Base-by-base conservation (phyloP, 2,329 filamentous ascomycete species). In the Diaporthe caulivora region DNA sequence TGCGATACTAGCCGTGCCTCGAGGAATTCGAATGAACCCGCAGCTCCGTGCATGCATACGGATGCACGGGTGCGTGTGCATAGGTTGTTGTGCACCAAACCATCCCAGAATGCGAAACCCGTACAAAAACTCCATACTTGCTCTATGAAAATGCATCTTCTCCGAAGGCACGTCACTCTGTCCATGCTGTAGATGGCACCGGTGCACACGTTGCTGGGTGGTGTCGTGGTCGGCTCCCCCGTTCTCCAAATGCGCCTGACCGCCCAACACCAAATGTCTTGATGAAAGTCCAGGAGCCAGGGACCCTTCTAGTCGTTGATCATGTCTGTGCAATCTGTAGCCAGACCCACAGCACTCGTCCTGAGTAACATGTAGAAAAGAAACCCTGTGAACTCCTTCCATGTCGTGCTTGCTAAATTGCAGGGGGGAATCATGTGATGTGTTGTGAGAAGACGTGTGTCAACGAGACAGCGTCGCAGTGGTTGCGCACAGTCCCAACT, bases 61-160 rank as follows among this genome's bases (percentile, higher is more conserved):
- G 24, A 29, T 13, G 37, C 57, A 44, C 42, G 60, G 24, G 21
- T 51, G 26, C 37, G 44, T 40, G 29, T 37, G 24, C 55, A 34
- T 47, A 44, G 10, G 37, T 40, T 69, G 70, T 70, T 60, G 26
- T 74, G 62, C 72, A 58, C 62, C 70, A 55, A 49, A 40, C 54
- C 65, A 72, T 67, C 70, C 64, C 40, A 54, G 44, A 58, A 70
- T 74, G 73, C 73, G 70, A 65, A 72, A 64, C 51, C 70, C 73
- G 42, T 29, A 64, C 2, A 40, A 70, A 29, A 74, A 74, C 70
- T 74, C 73, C 73, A 60, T 70, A 42, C 64, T 62, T 74, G 51
- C 49, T 67, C 73, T 71, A 60, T 72, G 57, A 72, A 72, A 74
- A 74, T 72, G 73, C 64, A 49, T 72, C 70, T 64, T 71, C 64